phyloP scores from a whole-genome alignment of 1,284 basidiomycete genomes.

The Fomitopsis palustris region DNA sequence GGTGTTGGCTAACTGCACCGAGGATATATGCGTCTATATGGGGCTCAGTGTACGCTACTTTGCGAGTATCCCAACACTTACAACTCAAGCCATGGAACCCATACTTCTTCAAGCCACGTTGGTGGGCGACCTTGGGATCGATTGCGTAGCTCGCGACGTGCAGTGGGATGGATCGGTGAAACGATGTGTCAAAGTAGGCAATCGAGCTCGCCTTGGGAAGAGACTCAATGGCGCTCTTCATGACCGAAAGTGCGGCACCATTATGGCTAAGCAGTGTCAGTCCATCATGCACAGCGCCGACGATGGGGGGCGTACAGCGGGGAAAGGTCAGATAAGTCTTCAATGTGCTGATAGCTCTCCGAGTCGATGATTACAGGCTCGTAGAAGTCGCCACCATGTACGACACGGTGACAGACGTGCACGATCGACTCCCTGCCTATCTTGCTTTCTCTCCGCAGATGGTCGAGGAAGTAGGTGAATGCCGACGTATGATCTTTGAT shows the following conservation, averaged over 20 bases:
- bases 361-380: constrained; percentile 66
- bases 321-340: constrained; percentile 74
- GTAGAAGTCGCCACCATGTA: constrained; percentile 78
- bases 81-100: constrained; percentile 85
- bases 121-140: constrained; percentile 54
- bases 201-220: constrained; percentile 64
- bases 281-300: background rate
- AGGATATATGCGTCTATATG: constrained; percentile 60
- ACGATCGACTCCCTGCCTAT: constrained; percentile 45
- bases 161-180: constrained; percentile 73
- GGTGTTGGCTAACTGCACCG: constrained; percentile 51
- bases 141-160: constrained; percentile 80
- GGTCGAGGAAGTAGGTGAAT: constrained; percentile 58
- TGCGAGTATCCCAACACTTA: constrained; percentile 26
- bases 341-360: constrained; percentile 65
- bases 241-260: constrained; percentile 56
- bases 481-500: constrained; percentile 60
- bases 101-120: constrained; percentile 77
- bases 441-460: constrained; percentile 39
- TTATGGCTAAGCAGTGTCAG: constrained; percentile 46
- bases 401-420: constrained; percentile 70
- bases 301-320: constrained; percentile 55
- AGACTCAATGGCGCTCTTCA: constrained; percentile 55
- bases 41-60: background rate
- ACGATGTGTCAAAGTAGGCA: constrained; percentile 83